Evolutionary conservation across 139 green algal species (phyloP).

Genomic region (Asterochloris erici): DNA sequence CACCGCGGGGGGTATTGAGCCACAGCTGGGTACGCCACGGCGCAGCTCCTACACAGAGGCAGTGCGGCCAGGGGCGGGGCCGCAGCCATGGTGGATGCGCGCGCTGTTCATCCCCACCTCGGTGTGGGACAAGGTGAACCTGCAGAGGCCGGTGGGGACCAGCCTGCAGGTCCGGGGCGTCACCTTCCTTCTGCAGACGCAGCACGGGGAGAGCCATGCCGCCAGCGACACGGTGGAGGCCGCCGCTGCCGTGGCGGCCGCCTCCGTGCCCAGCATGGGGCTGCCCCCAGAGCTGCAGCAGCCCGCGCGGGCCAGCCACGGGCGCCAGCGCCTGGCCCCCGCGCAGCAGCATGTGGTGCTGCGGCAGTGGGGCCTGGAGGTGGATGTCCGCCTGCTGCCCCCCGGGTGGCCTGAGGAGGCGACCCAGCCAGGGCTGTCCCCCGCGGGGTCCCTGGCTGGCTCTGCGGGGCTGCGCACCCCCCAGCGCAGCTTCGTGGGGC

Average conservation of each 20-base stretch:
- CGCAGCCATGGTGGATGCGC: background rate
- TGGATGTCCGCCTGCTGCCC: constrained; percentile 31
- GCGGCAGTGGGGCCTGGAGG: constrained; percentile 40
- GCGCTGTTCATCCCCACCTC: constrained; percentile 19
- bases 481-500: background rate
- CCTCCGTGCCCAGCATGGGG: too few relatives aligned
- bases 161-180: constrained; percentile 28
- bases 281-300: too few relatives aligned
- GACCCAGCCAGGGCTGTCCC: too few relatives aligned
- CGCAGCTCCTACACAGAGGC: too few relatives aligned
- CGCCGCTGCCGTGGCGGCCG: background rate
- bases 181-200: constrained; percentile 20
- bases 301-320: too few relatives aligned
- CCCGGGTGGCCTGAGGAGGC: constrained; percentile 6
- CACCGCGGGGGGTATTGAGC: too few relatives aligned
- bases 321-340: too few relatives aligned
- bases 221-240: background rate
- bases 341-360: constrained; percentile 25
- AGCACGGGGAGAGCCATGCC: background rate
- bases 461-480: background rate
- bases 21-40: too few relatives aligned
- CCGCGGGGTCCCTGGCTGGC: too few relatives aligned
- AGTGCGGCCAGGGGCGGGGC: too few relatives aligned
- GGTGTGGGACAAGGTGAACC: constrained; percentile 23
- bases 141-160: constrained; percentile 16